A percentile compares a stretch with the other conserved stretches of the same genome.
Conservation (phyloP, 2,329 filamentous ascomycete genomes). For the Cordyceps cicadae region DNA sequence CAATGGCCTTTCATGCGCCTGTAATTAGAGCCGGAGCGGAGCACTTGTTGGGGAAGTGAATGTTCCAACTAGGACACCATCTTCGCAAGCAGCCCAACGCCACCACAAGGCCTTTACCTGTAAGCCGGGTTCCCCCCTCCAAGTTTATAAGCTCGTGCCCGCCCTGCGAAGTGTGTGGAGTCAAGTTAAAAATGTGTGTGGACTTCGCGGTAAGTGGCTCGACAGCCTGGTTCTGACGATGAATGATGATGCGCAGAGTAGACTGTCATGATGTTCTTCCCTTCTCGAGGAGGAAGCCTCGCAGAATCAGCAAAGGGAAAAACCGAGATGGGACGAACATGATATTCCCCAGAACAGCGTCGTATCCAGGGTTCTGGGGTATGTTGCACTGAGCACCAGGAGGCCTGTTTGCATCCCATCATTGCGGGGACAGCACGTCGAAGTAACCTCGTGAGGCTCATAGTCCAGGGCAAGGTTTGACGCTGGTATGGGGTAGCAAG, state of each 20-base stretch:
- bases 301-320: neutral
- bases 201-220: neutral
- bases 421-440: neutral
- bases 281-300: neutral
- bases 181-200: neutral
- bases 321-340: neutral
- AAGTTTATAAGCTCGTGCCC: neutral
- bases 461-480: neutral
- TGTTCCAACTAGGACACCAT: neutral
- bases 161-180: constrained; percentile 1
- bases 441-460: neutral
- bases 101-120: neutral
- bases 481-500: neutral
- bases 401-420: neutral
- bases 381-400: neutral
- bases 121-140: neutral
- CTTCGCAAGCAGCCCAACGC: neutral
- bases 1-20: neutral
- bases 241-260: no score
- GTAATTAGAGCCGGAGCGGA: neutral
- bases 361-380: neutral
- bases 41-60: neutral
- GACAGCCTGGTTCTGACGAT: neutral
- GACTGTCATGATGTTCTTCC: neutral
- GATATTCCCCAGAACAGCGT: neutral